Evolutionary conservation across 1,284 basidiomycete genomes (phyloP), one percentile per base, ranked within the genome.

Genomic region (Papiliotrema nemorosa): DNA sequence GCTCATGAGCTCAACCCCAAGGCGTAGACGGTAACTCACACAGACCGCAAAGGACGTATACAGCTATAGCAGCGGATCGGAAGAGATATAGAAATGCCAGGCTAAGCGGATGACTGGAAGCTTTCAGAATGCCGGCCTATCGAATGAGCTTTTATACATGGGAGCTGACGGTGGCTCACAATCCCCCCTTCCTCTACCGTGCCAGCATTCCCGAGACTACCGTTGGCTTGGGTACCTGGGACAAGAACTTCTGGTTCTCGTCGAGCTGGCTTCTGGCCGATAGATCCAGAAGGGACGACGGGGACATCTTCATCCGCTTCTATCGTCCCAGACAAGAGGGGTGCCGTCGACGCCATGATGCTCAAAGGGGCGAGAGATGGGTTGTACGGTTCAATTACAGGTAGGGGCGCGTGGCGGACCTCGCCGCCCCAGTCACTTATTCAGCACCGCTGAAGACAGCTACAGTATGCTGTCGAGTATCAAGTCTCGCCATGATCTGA

Each of bases 31-130:
- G 29, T 9, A 64, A n/a, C 70, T 59, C 45, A 73, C 71, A 76
- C 6, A 75, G 82, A 1, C 88, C 90, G 63, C 86, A 90, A 21
- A 96, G 79, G 40, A 96, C 81, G 72, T 94, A 96, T 3, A 91
- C 87, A 3, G 84, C 78, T 45, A 97, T 84, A 21, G 92, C 91
- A 9, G 85, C 79, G 56, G 84, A 81, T 41, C 91, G 81, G 78
- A 97, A 94, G 65, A 89, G 74, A 73, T 85, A 96, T 26, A 96
- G 80, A 69, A 84, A 88, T 63, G 90, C 83, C 21, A 97, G 80
- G 9, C 85, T 84, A 49, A 86, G 66, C 2, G 91, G 91, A 70
- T 94, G 91, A 2, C 87, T 83, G 47, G 87, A 90, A 82, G 87
- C 68, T 43, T 60, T 66, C 27, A 69, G 56, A 38, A 73, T 73